phyloP scores from a whole-genome alignment of 768 basidiomycete genomes.

The Hericium coralloides region DNA sequence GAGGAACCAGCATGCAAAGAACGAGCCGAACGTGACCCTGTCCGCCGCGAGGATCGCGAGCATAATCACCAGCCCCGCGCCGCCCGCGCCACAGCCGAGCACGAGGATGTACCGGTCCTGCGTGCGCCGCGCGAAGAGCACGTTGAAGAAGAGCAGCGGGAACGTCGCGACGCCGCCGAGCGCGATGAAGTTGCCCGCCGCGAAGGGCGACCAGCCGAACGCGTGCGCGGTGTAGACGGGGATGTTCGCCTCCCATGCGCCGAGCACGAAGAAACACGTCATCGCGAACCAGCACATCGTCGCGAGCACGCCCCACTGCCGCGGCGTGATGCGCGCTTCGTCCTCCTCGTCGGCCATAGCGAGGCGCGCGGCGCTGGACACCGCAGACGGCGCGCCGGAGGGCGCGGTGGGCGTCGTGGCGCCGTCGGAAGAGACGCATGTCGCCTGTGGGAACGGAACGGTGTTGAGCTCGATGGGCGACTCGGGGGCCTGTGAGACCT shows the following conservation, averaged over 20 bases:
- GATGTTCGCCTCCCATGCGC: slow-evolving; percentile 61
- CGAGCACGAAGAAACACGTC: slow-evolving; percentile 63
- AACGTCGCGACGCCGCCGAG: slow-evolving; percentile 53
- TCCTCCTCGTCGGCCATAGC: not conserved
- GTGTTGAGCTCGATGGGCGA: not conserved
- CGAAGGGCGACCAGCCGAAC: slow-evolving; percentile 51
- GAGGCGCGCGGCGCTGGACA: slow-evolving; percentile 6
- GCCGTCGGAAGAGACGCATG: not conserved
- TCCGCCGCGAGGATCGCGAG: slow-evolving; percentile 33
- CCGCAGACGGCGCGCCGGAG: not conserved
- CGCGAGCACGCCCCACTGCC: slow-evolving; percentile 43
- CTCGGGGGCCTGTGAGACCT: not conserved
- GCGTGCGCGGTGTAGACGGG: slow-evolving; percentile 45
- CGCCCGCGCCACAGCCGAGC: slow-evolving; percentile 40
- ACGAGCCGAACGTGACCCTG: slow-evolving; percentile 35
- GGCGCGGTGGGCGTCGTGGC: not conserved
- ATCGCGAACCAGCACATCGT: slow-evolving; percentile 69
- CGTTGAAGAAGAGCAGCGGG: slow-evolving; percentile 58
- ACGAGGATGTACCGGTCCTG: slow-evolving; percentile 56
- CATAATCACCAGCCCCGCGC: slow-evolving; percentile 43
- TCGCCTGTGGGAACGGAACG: not conserved
- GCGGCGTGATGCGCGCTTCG: slow-evolving; percentile 8
- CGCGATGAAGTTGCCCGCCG: slow-evolving; percentile 63
- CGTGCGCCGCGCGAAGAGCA: slow-evolving; percentile 44
- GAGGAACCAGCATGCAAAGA: slow-evolving; percentile 44